Conservation (phyloP, 169 alveolate genomes). For the Cryptosporidium ryanae region DNA sequence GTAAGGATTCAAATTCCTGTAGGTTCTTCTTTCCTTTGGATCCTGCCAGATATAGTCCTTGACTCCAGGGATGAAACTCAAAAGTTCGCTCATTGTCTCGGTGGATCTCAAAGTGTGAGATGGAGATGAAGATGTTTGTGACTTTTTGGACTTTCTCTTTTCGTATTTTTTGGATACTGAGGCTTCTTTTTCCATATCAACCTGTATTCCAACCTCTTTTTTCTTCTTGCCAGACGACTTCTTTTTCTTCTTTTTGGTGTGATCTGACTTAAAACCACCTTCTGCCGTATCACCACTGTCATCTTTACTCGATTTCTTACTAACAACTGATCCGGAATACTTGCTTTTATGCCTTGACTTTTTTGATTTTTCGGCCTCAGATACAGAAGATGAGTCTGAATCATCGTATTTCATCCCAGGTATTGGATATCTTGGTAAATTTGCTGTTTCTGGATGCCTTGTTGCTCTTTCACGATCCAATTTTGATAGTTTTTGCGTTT, state of each 20-base stretch:
- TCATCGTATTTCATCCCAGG: conserved; percentile 68
- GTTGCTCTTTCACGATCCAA: conserved; percentile 21
- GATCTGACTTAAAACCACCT: not conserved
- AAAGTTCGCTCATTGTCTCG: conserved; percentile 4
- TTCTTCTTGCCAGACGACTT: not conserved
- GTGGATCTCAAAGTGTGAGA: not conserved
- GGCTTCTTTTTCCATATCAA: too few species aligned
- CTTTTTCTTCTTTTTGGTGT: not conserved
- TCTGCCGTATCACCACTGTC: not conserved
- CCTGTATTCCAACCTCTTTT: too few species aligned
- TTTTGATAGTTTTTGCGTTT: not conserved
- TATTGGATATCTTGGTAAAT: conserved; percentile 25
- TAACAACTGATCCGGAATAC: not conserved
- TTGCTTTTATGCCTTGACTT: not conserved
- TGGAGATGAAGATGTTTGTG: too few species aligned
- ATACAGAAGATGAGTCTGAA: not conserved
- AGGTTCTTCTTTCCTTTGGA: conserved; percentile 25
- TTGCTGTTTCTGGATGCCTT: conserved; percentile 18
- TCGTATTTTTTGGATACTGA: too few species aligned
- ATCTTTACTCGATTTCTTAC: not conserved
- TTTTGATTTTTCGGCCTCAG: not conserved
- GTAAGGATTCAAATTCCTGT: conserved; percentile 29
- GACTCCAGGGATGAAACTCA: conserved; percentile 14
- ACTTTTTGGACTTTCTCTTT: too few species aligned
- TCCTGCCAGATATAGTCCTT: conserved; percentile 56